Base-by-base conservation (phyloP, 2,329 filamentous ascomycete genomes). In the Diplocarpon mali region DNA sequence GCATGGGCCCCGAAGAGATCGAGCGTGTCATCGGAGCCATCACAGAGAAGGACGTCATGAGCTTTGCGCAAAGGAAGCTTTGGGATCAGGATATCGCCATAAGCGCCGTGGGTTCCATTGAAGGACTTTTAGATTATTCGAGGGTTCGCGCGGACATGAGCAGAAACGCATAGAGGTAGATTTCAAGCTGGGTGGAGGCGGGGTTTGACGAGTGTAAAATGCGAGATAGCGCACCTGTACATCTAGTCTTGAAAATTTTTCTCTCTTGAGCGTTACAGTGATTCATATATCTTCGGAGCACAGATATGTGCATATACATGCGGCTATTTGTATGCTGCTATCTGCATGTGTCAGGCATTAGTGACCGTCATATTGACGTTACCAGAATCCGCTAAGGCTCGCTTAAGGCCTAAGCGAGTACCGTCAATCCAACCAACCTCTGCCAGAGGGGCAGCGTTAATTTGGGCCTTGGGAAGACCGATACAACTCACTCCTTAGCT, bases 21-120 rank as follows among this genome's bases (percentile, higher is more conserved):
- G 92, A 98, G 79, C 80, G 86, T 60, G 79, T 83, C 57, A 87
- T 98, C 58, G 83, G 89, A 62, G 75, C 71, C 59, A 90, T 98
- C 64, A 87, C 87, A 54, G 88, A 89, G 69, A 93, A 93, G 75
- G 87, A 96, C 61, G 86, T 98, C 54, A 95, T 95, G 85, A 80
- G 84, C 61, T 98, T 96, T 65, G 90, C 90, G 61, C 83, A 85
- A 75, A 80, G 80, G 68, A 95, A 92, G 72, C 72, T 98, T 50
- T 98, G 92, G 92, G 92, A 98, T 70, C 84, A 90, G 69, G 92
- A 98, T 65, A 73, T 98, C 60, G 92, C 92, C 61, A 76, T 98
- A 66, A 89, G 82, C 64, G 92, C 90, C 29, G 85, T 96, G 55
- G 92, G 92, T 57, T 82, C 79, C 70, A 88, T 96, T 62, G 92